Percentiles rank a stretch among this genome's conserved stretches.
These are phyloP conservation scores for Hippophae rhamnoides DNA, from an alignment of 306 rosid species.

Conservation along the genomic window DNA sequence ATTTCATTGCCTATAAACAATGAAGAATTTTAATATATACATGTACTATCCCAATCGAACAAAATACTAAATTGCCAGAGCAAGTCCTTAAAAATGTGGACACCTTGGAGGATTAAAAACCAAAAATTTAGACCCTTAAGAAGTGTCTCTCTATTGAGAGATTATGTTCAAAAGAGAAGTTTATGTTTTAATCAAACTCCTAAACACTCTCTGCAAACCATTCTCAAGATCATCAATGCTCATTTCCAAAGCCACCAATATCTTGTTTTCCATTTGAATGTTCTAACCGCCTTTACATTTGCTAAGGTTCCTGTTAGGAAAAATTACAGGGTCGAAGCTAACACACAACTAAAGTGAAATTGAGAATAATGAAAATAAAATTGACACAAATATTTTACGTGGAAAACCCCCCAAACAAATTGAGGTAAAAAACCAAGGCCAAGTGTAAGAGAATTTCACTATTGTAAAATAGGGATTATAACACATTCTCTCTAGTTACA, in stretches of 20 bases:
- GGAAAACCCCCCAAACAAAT: no score
- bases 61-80: constrained; percentile 20
- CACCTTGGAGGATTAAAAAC: constrained; percentile 14
- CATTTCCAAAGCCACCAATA: constrained; percentile 40
- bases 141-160: constrained; percentile 25
- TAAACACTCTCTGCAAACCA: constrained; percentile 41
- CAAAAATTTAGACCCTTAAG: background rate
- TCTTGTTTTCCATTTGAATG: constrained; percentile 20
- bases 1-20: no score
- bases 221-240: constrained; percentile 43
- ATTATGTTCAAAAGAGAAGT: constrained; percentile 45
- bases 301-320: constrained; percentile 18
- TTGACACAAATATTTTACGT: no score
- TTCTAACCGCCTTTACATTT: constrained; percentile 21
- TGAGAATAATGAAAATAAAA: no score
- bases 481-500: no score
- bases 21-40: constrained; percentile 9
- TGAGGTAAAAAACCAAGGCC: no score
- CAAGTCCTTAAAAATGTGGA: constrained; percentile 35
- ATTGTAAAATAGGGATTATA: no score
- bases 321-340: no score
- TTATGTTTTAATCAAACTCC: constrained; percentile 51
- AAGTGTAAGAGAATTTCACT: no score
- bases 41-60: constrained; percentile 2
- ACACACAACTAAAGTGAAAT: no score